Percentiles rank a stretch among this genome's conserved stretches.
Evolutionary conservation across 2,329 filamentous ascomycete genomes (phyloP).

Genomic region (Epichloe amarillans): DNA sequence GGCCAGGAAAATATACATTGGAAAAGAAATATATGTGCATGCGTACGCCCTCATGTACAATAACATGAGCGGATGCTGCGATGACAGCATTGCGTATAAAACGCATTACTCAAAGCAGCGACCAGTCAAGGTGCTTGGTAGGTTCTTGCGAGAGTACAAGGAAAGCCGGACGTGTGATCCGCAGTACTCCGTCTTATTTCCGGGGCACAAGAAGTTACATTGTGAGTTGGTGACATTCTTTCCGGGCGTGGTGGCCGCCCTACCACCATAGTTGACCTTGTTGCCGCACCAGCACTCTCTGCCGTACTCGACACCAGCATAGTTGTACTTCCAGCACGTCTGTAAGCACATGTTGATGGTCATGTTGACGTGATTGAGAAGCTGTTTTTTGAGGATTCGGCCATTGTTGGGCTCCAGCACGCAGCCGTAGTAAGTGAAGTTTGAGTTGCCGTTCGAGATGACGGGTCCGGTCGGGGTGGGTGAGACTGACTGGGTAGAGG

Average conservation of each 20-base stretch:
- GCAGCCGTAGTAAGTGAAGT: slow-evolving; percentile 25
- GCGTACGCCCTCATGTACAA: no score
- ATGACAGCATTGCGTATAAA: neutral
- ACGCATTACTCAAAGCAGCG: neutral
- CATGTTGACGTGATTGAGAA: slow-evolving; percentile 20
- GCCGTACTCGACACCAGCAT: slow-evolving; percentile 24
- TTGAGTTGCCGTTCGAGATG: slow-evolving; percentile 20
- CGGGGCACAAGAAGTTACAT: slow-evolving; percentile 22
- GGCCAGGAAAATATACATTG: no score
- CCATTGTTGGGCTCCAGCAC: slow-evolving; percentile 20
- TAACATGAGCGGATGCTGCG: no score
- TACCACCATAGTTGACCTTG: slow-evolving; percentile 15
- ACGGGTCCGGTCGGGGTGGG: slow-evolving; percentile 14
- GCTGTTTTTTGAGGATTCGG: slow-evolving; percentile 17
- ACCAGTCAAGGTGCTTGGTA: slow-evolving; percentile 1
- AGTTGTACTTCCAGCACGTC: slow-evolving; percentile 20
- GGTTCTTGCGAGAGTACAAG: slow-evolving; percentile 14
- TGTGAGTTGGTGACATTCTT: slow-evolving; percentile 18
- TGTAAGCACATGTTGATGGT: slow-evolving; percentile 20
- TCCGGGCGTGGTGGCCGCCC: slow-evolving; percentile 10
- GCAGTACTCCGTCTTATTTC: slow-evolving; percentile 18
- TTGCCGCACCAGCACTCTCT: slow-evolving; percentile 26
- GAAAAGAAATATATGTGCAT: no score
- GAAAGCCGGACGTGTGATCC: slow-evolving; percentile 18
- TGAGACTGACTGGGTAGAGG: slow-evolving; percentile 7